phyloP scores from a whole-genome alignment of 106 monocot species.

The Gastrodia elata region DNA sequence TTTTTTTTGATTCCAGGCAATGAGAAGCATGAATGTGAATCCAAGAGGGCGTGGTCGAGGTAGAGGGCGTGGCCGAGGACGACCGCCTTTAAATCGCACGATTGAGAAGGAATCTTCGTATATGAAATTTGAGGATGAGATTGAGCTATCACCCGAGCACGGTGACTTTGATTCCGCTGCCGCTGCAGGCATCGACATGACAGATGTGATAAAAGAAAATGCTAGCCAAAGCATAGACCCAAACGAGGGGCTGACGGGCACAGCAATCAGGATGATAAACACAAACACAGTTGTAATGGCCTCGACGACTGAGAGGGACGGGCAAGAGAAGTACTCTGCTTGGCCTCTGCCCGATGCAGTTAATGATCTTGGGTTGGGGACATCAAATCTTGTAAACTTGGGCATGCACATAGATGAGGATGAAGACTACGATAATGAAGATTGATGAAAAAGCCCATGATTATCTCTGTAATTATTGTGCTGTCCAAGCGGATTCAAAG shows the following conservation, averaged over 20 bases:
- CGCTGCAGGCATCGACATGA: neutral
- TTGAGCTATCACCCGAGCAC: slow-evolving; percentile 43
- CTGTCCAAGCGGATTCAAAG: neutral
- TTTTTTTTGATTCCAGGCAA: slow-evolving; percentile 37
- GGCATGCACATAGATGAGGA: slow-evolving; percentile 81
- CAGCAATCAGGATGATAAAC: neutral
- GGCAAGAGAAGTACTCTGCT: slow-evolving; percentile 28
- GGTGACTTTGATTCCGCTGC: slow-evolving; percentile 10
- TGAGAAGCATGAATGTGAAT: slow-evolving; percentile 28
- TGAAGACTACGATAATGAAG: slow-evolving; percentile 96
- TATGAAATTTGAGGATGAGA: slow-evolving; percentile 58
- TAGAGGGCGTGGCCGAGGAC: slow-evolving; percentile 83
- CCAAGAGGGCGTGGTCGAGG: slow-evolving; percentile 79
- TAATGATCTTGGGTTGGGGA: slow-evolving; percentile 29
- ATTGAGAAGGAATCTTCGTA: slow-evolving; percentile 13
- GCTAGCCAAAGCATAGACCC: neutral
- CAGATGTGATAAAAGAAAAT: slow-evolving; percentile 19
- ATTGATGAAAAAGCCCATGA: slow-evolving; percentile 26
- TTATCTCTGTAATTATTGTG: slow-evolving; percentile 9
- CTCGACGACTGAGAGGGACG: slow-evolving; percentile 4
- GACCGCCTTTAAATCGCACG: slow-evolving; percentile 45
- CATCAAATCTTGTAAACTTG: slow-evolving; percentile 53
- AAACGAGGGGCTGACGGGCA: neutral
- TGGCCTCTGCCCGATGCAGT: slow-evolving; percentile 46
- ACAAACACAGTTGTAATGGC: neutral